These are phyloP conservation scores for Kodamaea leandrae DNA, from an alignment of 805 yeast species.

Conservation along the genomic window DNA sequence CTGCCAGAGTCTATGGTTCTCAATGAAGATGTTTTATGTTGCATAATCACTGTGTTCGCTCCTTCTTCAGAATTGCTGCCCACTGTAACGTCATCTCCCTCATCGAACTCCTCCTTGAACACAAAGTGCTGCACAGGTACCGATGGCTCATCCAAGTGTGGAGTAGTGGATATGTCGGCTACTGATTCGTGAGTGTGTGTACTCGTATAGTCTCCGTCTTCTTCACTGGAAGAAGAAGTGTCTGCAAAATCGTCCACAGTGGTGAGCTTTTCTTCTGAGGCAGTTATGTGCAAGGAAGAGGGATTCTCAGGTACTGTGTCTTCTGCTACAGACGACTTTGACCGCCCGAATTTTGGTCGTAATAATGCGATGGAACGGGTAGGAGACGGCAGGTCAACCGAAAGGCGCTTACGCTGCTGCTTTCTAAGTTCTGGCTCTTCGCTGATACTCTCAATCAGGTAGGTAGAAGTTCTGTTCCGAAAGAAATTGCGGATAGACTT, in stretches of 20 bases:
- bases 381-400: constrained; percentile 9
- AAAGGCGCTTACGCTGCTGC: constrained; percentile 3
- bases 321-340: constrained; percentile 18
- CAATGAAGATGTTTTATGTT: constrained; percentile 1
- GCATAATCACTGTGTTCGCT: background rate
- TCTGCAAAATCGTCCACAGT: constrained; percentile 40
- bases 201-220: constrained; percentile 6
- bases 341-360: constrained; percentile 22
- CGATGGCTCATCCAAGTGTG: background rate
- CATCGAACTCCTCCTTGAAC: constrained; percentile 32
- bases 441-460: constrained; percentile 24
- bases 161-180: background rate
- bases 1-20: constrained; percentile 5
- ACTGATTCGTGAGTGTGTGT: background rate
- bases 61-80: background rate
- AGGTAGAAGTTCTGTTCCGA: constrained; percentile 21
- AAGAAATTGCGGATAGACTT: constrained; percentile 26
- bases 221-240: constrained; percentile 22
- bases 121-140: constrained; percentile 16
- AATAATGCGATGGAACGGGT: constrained; percentile 12
- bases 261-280: constrained; percentile 16
- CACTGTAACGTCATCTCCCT: constrained; percentile 1
- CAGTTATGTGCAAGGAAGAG: background rate
- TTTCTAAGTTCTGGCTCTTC: constrained; percentile 19
- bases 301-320: constrained; percentile 1